Evolutionary conservation across 805 yeast species (phyloP), one percentile per base, ranked within the genome.

Genomic region (Kluyveromyces siamensis): DNA sequence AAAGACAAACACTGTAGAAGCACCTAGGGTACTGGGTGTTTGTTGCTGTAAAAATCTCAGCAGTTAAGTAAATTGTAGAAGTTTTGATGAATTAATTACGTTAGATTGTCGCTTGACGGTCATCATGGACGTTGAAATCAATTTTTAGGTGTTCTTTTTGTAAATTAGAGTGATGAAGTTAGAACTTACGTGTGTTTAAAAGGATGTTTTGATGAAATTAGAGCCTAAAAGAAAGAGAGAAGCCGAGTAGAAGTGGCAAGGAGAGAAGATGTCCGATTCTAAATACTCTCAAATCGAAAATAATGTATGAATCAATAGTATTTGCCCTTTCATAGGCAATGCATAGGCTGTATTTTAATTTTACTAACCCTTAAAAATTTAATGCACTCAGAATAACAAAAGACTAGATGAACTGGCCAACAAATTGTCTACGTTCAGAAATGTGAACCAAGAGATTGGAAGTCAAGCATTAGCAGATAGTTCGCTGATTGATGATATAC

Each of bases 401-500:
- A 74, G 82, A 52, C 72, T 84, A 52, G 77, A 83, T 52, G 76
- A 74, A 52, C 71, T 84, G 19, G 86, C 90, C 2, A 72, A 75
- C 46, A 84, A 84, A 61, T 69, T 84, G 37, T 74, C 87, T 1
- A 73, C 81, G 1, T 76, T 84, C 55, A 75, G 86, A 51, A 71
- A 72, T 48, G 79, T 85, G 25, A 84, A 87, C 46, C 76, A 77
- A 53, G 91, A 84, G 50, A 81, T 84, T 37, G 79, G 83, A 55
- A 66, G 70, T 48, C 83, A 80, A 54, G 84, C 91, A 1, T 71
- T 74, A 17, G 80, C 80, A 47, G 81, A 77, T 51, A 61, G 63
- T 25, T 68, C 73, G 0, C 54, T 71, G 37, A 58, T 78, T 18
- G 66, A 65, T 47, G 66, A 66, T 16, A 56, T 79, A 18, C 72